Evolutionary conservation across 768 basidiomycete genomes (phyloP).

Genomic region (Leccinellum rugosiceps): DNA sequence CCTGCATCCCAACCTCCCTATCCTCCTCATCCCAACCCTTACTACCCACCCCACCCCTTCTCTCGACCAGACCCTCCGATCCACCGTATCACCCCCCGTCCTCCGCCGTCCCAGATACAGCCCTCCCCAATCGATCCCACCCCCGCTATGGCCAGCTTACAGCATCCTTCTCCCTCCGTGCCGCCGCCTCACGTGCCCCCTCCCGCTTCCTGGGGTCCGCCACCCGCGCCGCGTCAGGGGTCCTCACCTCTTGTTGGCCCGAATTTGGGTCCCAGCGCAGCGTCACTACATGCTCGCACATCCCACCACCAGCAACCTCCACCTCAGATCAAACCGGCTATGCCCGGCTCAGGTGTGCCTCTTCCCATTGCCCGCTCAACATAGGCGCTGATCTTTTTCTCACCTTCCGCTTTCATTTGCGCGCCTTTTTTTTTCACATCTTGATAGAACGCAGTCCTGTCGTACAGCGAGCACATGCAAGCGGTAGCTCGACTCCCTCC

Average conservation of each 20-base stretch:
- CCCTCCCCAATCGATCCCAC: constrained; percentile 25
- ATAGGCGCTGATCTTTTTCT: constrained; percentile 2
- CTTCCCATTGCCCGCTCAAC: neutral
- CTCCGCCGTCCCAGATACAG: constrained; percentile 30
- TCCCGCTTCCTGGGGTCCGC: constrained; percentile 32
- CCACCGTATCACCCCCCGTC: constrained; percentile 30
- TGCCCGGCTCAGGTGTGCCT: constrained; percentile 29
- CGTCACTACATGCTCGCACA: constrained; percentile 25
- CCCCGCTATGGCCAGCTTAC: constrained; percentile 33
- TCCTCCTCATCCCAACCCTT: constrained; percentile 24
- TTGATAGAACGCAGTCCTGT: constrained; percentile 30
- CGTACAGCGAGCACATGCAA: constrained; percentile 25
- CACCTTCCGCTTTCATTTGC: neutral
- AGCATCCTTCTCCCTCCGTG: constrained; percentile 30
- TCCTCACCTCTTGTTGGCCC: constrained; percentile 28
- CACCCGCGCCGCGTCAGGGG: constrained; percentile 27
- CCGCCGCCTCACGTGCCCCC: constrained; percentile 31
- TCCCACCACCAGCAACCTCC: constrained; percentile 28
- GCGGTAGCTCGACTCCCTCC: constrained; percentile 24
- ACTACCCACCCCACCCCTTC: constrained; percentile 18
- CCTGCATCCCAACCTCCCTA: constrained; percentile 16
- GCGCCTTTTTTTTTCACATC: constrained; percentile 10
- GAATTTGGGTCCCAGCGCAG: constrained; percentile 20
- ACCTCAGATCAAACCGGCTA: constrained; percentile 32
- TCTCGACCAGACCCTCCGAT: constrained; percentile 19